Conservation (phyloP, 495 filamentous ascomycete genomes). For the Rhizodiscina lignyota region DNA sequence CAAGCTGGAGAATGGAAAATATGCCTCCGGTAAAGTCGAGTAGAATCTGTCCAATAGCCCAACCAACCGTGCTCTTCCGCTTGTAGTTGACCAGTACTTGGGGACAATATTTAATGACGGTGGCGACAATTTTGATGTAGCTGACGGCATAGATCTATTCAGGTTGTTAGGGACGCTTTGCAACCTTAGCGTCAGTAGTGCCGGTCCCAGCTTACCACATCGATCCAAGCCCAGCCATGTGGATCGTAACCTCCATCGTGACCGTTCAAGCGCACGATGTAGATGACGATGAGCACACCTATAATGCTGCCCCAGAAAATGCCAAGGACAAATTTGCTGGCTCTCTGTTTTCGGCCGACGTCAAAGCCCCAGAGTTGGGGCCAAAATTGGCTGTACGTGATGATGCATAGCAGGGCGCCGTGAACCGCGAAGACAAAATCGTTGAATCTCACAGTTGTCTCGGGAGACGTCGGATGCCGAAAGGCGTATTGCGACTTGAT, state of each 20-base stretch:
- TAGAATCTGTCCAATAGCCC: constrained; percentile 75
- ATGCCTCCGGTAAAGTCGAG: constrained; percentile 69
- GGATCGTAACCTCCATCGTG: constrained; percentile 36
- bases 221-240: constrained; percentile 54
- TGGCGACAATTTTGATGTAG: constrained; percentile 79
- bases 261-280: constrained; percentile 35
- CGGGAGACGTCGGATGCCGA: constrained; percentile 51
- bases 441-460: constrained; percentile 76
- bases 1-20: constrained; percentile 65
- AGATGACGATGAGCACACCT: constrained; percentile 33
- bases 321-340: constrained; percentile 48
- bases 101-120: constrained; percentile 80
- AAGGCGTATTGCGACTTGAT: constrained; percentile 71
- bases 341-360: constrained; percentile 31
- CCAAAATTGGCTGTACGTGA: constrained; percentile 60
- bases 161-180: background rate
- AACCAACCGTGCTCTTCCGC: constrained; percentile 69
- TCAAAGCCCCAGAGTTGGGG: constrained; percentile 60
- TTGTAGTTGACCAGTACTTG: constrained; percentile 71
- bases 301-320: constrained; percentile 49
- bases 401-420: constrained; percentile 46
- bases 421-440: constrained; percentile 78
- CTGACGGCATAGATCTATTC: constrained; percentile 59
- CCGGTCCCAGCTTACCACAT: constrained; percentile 42
- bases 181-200: constrained; percentile 2